Evolutionary conservation across 2,329 filamentous ascomycete genomes (phyloP).

Genomic region (Colletotrichum graminicola): DNA sequence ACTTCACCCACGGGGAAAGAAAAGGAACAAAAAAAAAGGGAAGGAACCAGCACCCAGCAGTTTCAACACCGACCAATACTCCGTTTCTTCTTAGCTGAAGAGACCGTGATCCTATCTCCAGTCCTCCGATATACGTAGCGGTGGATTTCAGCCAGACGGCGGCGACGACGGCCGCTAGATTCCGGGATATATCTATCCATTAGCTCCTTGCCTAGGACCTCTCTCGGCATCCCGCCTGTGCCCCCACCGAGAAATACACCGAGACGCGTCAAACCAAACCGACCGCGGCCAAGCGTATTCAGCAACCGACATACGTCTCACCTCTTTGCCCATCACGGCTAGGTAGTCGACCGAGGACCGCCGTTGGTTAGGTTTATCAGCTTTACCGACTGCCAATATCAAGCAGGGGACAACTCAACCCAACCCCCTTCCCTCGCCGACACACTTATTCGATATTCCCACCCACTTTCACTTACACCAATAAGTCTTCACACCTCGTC

Average conservation of each 20-base stretch:
- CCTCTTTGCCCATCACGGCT: background rate
- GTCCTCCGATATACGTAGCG: background rate
- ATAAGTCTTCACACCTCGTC: background rate
- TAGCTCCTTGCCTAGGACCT: background rate
- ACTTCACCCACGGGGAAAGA: slow-evolving; percentile 21
- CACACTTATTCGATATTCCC: background rate
- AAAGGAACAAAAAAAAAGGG: background rate
- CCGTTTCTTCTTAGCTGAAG: slow-evolving; percentile 20
- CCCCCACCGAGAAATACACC: slow-evolving; percentile 28
- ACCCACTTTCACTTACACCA: slow-evolving; percentile 8
- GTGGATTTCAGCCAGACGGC: background rate
- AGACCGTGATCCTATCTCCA: background rate
- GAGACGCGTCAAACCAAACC: background rate
- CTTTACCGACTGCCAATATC: background rate
- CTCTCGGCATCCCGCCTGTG: background rate
- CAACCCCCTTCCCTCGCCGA: background rate
- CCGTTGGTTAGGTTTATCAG: background rate
- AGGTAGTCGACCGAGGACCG: background rate
- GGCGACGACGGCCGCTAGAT: background rate
- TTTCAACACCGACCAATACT: background rate
- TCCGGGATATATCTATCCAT: background rate
- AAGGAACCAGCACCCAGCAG: background rate
- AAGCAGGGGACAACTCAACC: background rate
- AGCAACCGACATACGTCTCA: background rate
- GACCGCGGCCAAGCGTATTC: slow-evolving; percentile 13